Evolutionary conservation across 352 stramenopile species (phyloP), one percentile per base, ranked within the genome.

Genomic region (Pythium myriotylum): DNA sequence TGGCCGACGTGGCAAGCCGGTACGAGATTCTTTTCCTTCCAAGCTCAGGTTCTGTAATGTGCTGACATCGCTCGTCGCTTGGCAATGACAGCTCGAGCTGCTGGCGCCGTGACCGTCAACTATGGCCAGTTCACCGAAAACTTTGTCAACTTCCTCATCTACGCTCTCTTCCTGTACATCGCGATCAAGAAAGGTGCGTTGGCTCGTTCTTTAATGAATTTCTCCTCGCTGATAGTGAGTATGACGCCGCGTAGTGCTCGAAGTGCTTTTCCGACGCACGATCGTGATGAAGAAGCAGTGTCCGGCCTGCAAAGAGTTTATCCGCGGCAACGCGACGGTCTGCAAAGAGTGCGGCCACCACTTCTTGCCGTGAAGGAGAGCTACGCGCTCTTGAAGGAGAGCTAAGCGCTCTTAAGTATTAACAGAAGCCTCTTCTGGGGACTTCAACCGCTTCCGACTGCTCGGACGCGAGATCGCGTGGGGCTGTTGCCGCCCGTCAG

Each of bases 71-170:
- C n/a, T n/a, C n/a, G n/a, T n/a, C n/a, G n/a, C 26, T 41, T 10
- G 24, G 2, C 45, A 12, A 14, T 61, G 9, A 35, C 29, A 88
- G 81, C 81, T 23, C 76, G 78, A 40, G 76, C 84, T 17, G 68
- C 74, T 3, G 81, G 81, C 7, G 81, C 81, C 0, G 67, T 88
- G 20, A 90, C 81, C 40, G 68, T 90, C 67, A 90, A 90, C 64
- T 88, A 87, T 63, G 81, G 81, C 0, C 58, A 83, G 20, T 90
- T 90, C 47, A 26, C 76, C 1, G 78, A 90, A 55, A 90, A 90
- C 67, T 62, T 88, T 43, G 65, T 90, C 61, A 90, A 90, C 58
- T 90, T 90, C 49, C 50, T 88, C 59, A 84, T 86, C 61, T 86
- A 88, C 41, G 78, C 81, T 8, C 66, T 90, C 20, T 90, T 90